Evolutionary conservation across 768 basidiomycete species (phyloP).

Genomic region (Boletus fagicola): DNA sequence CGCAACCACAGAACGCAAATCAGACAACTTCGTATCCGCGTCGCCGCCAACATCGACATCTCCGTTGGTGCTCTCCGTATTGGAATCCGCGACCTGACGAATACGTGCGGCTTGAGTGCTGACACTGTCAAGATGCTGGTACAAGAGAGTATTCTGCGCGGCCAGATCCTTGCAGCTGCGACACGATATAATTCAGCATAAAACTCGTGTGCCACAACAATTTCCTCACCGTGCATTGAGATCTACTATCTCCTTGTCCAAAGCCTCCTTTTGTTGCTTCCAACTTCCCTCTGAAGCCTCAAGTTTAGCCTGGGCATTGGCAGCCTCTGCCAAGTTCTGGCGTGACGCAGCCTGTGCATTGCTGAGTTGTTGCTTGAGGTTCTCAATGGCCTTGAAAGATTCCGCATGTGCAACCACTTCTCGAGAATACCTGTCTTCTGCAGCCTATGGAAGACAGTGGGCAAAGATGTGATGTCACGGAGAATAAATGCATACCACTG

Average conservation of each 20-base stretch:
- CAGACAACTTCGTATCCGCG: constrained; percentile 62
- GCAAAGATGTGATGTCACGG: neutral
- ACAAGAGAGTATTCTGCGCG: constrained; percentile 73
- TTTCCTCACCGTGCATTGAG: constrained; percentile 60
- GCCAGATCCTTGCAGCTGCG: constrained; percentile 69
- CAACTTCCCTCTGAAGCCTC: constrained; percentile 72
- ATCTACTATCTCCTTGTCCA: constrained; percentile 77
- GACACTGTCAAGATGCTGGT: constrained; percentile 82
- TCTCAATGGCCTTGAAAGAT: constrained; percentile 68
- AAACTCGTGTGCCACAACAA: neutral
- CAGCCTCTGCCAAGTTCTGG: constrained; percentile 58
- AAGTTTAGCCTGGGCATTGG: constrained; percentile 76
- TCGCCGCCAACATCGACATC: constrained; percentile 51
- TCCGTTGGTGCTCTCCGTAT: constrained; percentile 36
- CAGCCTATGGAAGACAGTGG: constrained; percentile 42
- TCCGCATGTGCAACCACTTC: constrained; percentile 88
- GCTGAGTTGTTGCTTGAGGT: constrained; percentile 61
- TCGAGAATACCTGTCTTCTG: constrained; percentile 76
- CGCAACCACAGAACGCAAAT: constrained; percentile 73
- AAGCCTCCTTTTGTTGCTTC: constrained; percentile 70
- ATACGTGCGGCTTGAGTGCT: constrained; percentile 83
- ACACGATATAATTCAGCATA: neutral
- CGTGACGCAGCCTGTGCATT: constrained; percentile 51
- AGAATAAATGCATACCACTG: constrained; percentile 45
- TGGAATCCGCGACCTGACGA: constrained; percentile 61